Conservation (phyloP, 495 filamentous ascomycete genomes). For the Aspergillus heteromorphus region DNA sequence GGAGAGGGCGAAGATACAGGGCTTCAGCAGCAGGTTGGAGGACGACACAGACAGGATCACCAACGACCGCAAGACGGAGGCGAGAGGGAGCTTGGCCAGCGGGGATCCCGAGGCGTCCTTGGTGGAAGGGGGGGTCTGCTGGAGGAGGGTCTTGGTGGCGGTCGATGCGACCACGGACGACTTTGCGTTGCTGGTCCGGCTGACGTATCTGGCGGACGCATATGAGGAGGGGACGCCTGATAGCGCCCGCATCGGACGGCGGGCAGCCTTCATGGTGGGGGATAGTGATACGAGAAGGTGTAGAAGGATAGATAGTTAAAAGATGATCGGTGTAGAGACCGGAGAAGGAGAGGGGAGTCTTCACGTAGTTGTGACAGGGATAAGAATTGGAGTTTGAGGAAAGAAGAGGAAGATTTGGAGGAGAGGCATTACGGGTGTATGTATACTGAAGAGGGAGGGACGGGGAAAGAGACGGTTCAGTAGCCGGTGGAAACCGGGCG, state of each 20-base stretch:
- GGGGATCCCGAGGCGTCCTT: constrained; percentile 20
- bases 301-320: neutral
- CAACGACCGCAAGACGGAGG: constrained; percentile 67
- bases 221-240: constrained; percentile 13
- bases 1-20: constrained; percentile 59
- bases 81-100: constrained; percentile 67
- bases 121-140: constrained; percentile 12
- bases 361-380: neutral
- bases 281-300: neutral
- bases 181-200: constrained; percentile 34
- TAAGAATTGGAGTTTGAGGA: neutral
- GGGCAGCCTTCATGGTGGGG: constrained; percentile 29
- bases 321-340: neutral
- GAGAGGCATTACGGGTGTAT: neutral
- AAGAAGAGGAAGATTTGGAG: neutral
- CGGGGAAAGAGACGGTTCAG: neutral
- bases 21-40: constrained; percentile 58
- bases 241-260: constrained; percentile 26
- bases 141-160: constrained; percentile 16
- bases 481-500: constrained; percentile 20
- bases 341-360: neutral
- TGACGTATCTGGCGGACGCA: constrained; percentile 26
- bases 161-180: constrained; percentile 27
- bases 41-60: constrained; percentile 71
- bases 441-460: neutral